Base-by-base conservation (phyloP, 1,284 basidiomycete genomes). In the Cutaneotrichosporon sp. region DNA sequence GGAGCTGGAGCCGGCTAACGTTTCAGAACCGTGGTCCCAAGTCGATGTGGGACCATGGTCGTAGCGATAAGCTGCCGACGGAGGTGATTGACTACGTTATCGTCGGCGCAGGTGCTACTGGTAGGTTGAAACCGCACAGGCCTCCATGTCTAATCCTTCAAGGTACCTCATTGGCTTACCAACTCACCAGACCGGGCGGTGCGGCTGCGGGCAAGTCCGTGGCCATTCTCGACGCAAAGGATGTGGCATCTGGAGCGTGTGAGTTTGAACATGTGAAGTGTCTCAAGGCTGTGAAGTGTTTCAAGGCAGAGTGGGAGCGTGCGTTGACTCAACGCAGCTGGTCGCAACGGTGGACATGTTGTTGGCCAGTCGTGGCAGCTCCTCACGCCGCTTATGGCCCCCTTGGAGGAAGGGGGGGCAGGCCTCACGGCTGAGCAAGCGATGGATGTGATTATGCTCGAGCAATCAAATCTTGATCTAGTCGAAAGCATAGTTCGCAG, bases 381-480 rank as follows among this genome's bases (percentile, higher is more conserved):
- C 11, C 60, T 59, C 17, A 41, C 57, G 1, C 20, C 39, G 0
- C 39, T 68, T 16, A 61, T 55, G 33, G 48, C 49, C 1, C 64
- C 70, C 2, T 55, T 67, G 9, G 37, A 46, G 2, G 41, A 63
- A 22, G 68, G 68, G 8, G 68, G 70, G 2, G 62, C 62, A 2
- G 68, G 68, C 0, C 43, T 69, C 14, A 56, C 54, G 58, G 70
- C 74, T 4, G 78, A 80, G 6, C 54, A 66, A 24, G 64, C 61
- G 1, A 20, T 66, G 12, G 61, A 64, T n/a, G 70, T 81, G 3
- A 77, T 89, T 54, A 84, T 88, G 48, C 51, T 59, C 11, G 71
- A 76, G 5, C 85, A 85, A 37, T 82, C 82, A 61, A 84, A 80
- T 19, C 83, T 89, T 80, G 86, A 89, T 65, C 80, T 80, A 3